These are phyloP conservation scores for Mucuna pruriens DNA, from an alignment of 306 rosid genomes.

Conservation along the genomic window DNA sequence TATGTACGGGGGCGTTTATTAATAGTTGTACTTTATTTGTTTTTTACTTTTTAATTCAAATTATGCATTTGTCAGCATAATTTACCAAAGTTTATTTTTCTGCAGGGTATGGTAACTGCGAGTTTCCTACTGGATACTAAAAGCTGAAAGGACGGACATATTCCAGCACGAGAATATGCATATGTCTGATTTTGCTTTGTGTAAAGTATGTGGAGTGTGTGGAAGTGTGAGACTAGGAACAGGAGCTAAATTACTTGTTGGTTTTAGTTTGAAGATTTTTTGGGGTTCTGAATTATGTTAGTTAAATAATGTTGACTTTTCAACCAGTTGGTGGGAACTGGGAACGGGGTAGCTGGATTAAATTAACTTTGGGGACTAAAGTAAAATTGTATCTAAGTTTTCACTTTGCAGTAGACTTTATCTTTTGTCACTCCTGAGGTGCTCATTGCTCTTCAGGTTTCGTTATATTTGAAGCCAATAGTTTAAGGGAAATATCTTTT, in stretches of 20 bases:
- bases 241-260: conserved; percentile 16
- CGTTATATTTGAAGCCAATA: not conserved
- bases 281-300: conserved; percentile 27
- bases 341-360: conserved; percentile 1
- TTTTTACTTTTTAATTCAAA: not conserved
- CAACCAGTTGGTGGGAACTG: conserved; percentile 22
- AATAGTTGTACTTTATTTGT: not conserved
- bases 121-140: conserved; percentile 67
- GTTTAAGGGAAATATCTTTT: not conserved
- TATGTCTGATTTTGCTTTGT: conserved; percentile 32
- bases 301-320: conserved; percentile 31
- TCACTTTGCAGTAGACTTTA: not conserved
- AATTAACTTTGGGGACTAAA: conserved; percentile 27
- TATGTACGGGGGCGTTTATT: not conserved
- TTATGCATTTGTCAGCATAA: not conserved
- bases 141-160: conserved; percentile 32
- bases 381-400: conserved; percentile 32
- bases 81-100: not conserved
- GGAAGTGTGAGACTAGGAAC: not conserved
- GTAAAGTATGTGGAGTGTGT: conserved; percentile 27
- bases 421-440: not conserved
- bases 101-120: conserved; percentile 89
- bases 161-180: not conserved
- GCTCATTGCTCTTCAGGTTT: not conserved
- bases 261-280: conserved; percentile 17